These are phyloP conservation scores for Gossypium davidsonii DNA, from an alignment of 441 rosid species.

Conservation along the genomic window DNA sequence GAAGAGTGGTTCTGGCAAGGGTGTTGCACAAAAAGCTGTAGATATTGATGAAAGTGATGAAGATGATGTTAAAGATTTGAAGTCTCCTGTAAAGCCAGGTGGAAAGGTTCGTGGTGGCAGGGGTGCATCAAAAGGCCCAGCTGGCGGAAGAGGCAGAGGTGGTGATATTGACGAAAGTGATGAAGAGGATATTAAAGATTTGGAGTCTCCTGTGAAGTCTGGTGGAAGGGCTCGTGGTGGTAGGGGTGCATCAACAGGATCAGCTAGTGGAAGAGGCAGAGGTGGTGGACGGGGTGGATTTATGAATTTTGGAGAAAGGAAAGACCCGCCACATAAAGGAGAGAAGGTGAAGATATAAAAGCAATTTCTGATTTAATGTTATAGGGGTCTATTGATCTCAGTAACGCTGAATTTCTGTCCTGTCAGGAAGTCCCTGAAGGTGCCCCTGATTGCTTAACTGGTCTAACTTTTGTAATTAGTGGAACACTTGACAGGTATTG, in stretches of 20 bases:
- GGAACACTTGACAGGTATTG: slow-evolving; percentile 98
- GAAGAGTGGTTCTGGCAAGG: slow-evolving; percentile 69
- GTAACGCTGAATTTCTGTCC: slow-evolving; percentile 21
- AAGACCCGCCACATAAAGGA: slow-evolving; percentile 98
- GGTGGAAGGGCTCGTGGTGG: slow-evolving; percentile 84
- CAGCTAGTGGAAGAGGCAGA: slow-evolving; percentile 77
- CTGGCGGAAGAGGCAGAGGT: slow-evolving; percentile 81
- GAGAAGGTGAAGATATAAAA: slow-evolving; percentile 55
- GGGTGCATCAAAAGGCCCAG: slow-evolving; percentile 48
- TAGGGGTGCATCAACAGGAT: slow-evolving; percentile 53
- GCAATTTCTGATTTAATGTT: slow-evolving; percentile 6
- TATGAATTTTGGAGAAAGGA: slow-evolving; percentile 91
- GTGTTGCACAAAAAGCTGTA: slow-evolving; percentile 42
- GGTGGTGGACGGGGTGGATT: slow-evolving; percentile 91
- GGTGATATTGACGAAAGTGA: slow-evolving; percentile 54
- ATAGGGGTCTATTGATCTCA: background rate
- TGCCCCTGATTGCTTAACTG: slow-evolving; percentile 74
- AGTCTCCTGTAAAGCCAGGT: slow-evolving; percentile 54
- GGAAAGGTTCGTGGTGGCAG: slow-evolving; percentile 90
- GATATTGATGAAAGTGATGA: slow-evolving; percentile 47
- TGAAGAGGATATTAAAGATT: slow-evolving; percentile 45
- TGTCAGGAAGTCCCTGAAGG: slow-evolving; percentile 98
- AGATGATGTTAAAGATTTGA: slow-evolving; percentile 43
- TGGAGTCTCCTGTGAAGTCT: slow-evolving; percentile 55
- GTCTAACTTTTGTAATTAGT: slow-evolving; percentile 87